Evolutionary conservation across 2,329 filamentous ascomycete genomes (phyloP), one percentile per base, ranked within the genome.

Genomic region (Colletotrichum sidae): DNA sequence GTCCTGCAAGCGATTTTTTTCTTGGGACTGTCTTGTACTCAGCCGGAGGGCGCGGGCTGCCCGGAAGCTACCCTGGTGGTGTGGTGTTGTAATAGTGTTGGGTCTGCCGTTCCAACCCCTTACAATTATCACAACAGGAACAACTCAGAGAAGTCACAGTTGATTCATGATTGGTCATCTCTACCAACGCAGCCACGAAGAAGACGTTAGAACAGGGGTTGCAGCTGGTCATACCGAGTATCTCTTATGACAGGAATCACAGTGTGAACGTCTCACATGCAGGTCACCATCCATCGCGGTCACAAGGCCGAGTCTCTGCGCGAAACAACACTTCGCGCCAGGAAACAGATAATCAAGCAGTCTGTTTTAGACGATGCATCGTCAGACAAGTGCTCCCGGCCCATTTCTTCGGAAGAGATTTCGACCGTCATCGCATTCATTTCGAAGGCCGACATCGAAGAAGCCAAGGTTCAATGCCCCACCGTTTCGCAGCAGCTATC

Each of bases 351-450:
- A 61, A 46, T 38, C 39, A 17, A 41, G 35, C 52, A 62, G 62
- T 46, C 52, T 47, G 46, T 63, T 34, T 52, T 52, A 63, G 52
- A 62, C 39, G 37, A 38, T 57, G 63, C 63, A 63, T 25, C 63
- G 52, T 66, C 58, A 66, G 63, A 63, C 41, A 47, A 53, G 52
- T 52, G 42, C 41, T 38, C 57, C 53, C 42, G 47, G 41, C 47
- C 58, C 57, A 56, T 42, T 49, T 42, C 35, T 61, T 52, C 46
- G 12, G 42, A 46, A 33, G 39, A n/a, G 46, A 46, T 41, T 56
- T 35, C 62, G 45, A 39, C 52, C 59, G 57, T 51, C 51, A 55
- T 47, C 5, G 34, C 25, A 1, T 25, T 25, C 25, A 25, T 25
- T 25, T 25, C 25, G 25, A 25, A 4, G 4, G 25, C 25, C 25